Evolutionary conservation across 1,284 basidiomycete genomes (phyloP), one percentile per base, ranked within the genome.

Genomic region (Ganoderma meredithae): DNA sequence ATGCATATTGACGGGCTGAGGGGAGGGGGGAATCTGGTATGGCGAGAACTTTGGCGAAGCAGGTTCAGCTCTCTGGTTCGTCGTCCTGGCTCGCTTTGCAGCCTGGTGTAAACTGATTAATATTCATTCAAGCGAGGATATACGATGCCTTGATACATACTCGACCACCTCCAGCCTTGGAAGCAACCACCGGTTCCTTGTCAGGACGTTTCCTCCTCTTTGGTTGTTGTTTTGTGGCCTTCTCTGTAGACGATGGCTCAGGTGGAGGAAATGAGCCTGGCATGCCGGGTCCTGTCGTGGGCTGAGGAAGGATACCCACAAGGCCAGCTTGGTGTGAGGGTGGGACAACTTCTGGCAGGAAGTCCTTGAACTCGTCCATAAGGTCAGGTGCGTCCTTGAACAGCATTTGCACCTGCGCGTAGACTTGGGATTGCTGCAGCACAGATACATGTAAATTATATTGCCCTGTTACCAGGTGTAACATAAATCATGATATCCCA

Each of bases 311-410:
- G 59, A 87, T 83, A 19, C 80, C 78, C 5, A 79, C 71, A 44
- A 81, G 76, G 5, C 81, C 82, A 5, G 75, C 76, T 1, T 80
- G 78, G 13, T 80, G 81, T 3, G 78, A 68, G 10, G 79, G 77
- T 17, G 80, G 79, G 3, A 81, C 83, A 9, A 82, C 84, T 66
- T 95, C 95, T 10, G 97, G 97, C 3, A 99, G 82, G 81, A 99
- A 99, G 76, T 95, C 94, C 79, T 95, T 97, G 85, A 99, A 99
- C 80, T 99, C 97, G 56, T 91, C 90, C 66, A 99, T 84, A 56
- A 99, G 87, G 75, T 99, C 98, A 6, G 93, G 95, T 0, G 95
- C 95, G 74, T 95, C 92, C 78, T 94, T 92, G 85, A 99, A 99
- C 36, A 99, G 87, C 73, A 89, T 84, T 66, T 96, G 95, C 3